These are phyloP conservation scores for Andalucia godoyi DNA, from an alignment of 78 protist species.

Conservation along the genomic window DNA sequence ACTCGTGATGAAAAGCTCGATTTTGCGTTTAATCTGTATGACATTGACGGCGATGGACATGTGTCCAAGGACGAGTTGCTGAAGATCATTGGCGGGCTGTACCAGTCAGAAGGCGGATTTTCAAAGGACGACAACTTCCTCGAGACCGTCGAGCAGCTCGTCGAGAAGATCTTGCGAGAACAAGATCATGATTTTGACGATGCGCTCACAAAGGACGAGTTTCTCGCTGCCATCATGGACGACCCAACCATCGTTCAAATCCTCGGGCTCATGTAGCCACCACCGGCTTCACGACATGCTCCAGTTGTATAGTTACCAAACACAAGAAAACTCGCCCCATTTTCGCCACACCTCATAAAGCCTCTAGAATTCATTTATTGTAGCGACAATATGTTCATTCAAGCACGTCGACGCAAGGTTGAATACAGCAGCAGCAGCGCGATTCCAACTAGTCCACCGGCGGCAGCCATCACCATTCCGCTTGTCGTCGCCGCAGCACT, in stretches of 20 bases:
- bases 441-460: too few relatives aligned
- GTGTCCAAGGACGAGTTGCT: background rate
- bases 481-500: too few relatives aligned
- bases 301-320: too few relatives aligned
- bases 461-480: too few relatives aligned
- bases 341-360: too few relatives aligned
- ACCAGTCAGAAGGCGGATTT: background rate
- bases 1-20: conserved; percentile 14
- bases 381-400: too few relatives aligned
- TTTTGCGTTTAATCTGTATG: conserved; percentile 2
- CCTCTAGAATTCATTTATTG: too few relatives aligned
- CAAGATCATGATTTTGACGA: background rate
- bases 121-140: background rate
- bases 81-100: background rate
- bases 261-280: background rate
- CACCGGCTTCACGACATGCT: too few relatives aligned
- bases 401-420: too few relatives aligned
- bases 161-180: background rate
- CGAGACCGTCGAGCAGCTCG: background rate
- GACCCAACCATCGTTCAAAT: background rate
- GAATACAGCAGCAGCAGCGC: too few relatives aligned
- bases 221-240: background rate
- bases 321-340: too few relatives aligned
- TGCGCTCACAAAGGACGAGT: background rate
- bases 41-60: background rate